These are phyloP conservation scores for Aspergillus mulundensis DNA, from an alignment of 495 filamentous ascomycete species.

Conservation along the genomic window DNA sequence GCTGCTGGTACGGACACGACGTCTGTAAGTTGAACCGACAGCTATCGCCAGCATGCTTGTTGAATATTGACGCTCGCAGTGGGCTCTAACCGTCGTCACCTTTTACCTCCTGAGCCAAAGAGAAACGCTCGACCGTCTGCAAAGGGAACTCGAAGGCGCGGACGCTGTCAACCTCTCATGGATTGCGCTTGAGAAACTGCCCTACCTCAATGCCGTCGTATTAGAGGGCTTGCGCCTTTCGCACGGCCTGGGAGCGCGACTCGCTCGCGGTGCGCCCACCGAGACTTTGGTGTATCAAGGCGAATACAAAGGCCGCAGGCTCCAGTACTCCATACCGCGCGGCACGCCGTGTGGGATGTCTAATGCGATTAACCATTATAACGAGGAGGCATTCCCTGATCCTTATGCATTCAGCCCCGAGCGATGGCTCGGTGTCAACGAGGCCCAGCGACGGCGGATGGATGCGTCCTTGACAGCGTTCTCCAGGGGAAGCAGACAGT, in stretches of 20 bases:
- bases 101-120: constrained; percentile 34
- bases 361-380: constrained; percentile 21
- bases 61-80: background rate
- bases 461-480: background rate
- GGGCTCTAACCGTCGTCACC: background rate
- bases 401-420: constrained; percentile 20
- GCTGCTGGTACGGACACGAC: background rate
- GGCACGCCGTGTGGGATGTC: constrained; percentile 27
- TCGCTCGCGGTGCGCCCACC: constrained; percentile 25
- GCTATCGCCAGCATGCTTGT: no score
- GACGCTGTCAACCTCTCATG: constrained; percentile 18
- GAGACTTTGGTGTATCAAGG: constrained; percentile 22
- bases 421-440: background rate
- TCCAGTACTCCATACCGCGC: constrained; percentile 23
- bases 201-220: constrained; percentile 44
- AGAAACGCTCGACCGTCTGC: constrained; percentile 24
- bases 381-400: constrained; percentile 22
- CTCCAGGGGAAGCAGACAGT: background rate
- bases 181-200: constrained; percentile 39
- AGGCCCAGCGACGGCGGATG: background rate
- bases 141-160: constrained; percentile 28
- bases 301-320: background rate
- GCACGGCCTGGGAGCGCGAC: constrained; percentile 30
- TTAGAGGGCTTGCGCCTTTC: constrained; percentile 41
- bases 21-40: background rate